Evolutionary conservation across 2,329 filamentous ascomycete genomes (phyloP).

Genomic region (Clathrospora elynae): DNA sequence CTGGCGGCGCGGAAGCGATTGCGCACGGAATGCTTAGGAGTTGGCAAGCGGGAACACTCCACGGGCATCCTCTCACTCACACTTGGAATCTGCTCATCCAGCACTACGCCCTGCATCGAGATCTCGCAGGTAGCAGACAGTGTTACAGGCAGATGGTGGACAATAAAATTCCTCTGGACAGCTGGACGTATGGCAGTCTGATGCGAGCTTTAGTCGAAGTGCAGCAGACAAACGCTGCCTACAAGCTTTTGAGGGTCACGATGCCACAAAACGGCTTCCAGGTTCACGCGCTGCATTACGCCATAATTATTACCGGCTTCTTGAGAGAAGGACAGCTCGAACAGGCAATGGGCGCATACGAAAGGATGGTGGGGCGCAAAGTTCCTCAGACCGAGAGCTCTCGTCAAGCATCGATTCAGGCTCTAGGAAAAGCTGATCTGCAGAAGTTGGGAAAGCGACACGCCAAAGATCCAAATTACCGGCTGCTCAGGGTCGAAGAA

Average conservation of each 20-base stretch:
- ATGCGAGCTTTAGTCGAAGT: constrained; percentile 63
- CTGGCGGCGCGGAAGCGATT: constrained; percentile 51
- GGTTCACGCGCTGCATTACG: constrained; percentile 58
- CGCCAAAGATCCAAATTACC: constrained; percentile 20
- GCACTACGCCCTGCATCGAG: constrained; percentile 68
- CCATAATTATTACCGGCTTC: constrained; percentile 59
- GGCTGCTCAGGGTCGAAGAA: constrained; percentile 34
- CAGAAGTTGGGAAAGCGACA: constrained; percentile 18
- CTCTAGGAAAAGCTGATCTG: constrained; percentile 30
- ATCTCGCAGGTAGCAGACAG: constrained; percentile 59
- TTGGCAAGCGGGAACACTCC: constrained; percentile 43
- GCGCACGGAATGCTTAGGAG: constrained; percentile 65
- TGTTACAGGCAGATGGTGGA: constrained; percentile 62
- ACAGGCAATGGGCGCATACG: constrained; percentile 58
- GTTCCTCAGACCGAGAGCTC: constrained; percentile 52
- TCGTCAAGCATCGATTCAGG: constrained; percentile 48
- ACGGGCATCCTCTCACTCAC: constrained; percentile 59
- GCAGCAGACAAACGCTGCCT: constrained; percentile 61
- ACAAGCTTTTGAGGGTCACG: constrained; percentile 57
- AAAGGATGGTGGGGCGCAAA: constrained; percentile 49
- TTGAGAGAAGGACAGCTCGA: constrained; percentile 49
- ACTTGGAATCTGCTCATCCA: constrained; percentile 81
- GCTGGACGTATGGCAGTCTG: constrained; percentile 64
- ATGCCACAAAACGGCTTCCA: constrained; percentile 56
- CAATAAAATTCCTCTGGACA: constrained; percentile 58